Base-by-base conservation (phyloP, 2,329 filamentous ascomycete species). In the Phaeosphaeriaceae sp. region DNA sequence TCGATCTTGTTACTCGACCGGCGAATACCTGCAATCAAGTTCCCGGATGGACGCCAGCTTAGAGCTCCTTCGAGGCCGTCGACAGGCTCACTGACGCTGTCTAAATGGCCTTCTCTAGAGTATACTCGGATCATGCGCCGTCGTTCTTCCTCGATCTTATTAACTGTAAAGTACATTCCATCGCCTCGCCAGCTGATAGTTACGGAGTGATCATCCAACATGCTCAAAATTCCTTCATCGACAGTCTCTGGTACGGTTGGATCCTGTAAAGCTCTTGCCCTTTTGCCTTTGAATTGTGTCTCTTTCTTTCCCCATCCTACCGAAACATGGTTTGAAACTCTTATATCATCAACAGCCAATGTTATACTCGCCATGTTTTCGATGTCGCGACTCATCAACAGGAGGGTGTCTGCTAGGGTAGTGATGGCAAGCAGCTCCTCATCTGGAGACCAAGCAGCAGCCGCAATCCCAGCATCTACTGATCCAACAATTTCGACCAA, bases 241-340 rank as follows among this genome's bases (percentile, higher is more conserved):
- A 97, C 83, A 68, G 87, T 90, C 71, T 97, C 92, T 0, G 94
- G 94, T 60, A 99, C 90, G 8, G 94, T 99, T 13, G 94, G 94
- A 72, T 99, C 94, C 45, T 90, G 84, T 57, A 97, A 79, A 16
- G 92, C 92, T 75, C 85, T 87, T 48, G 92, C 93, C 54, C 92
- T 86, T 65, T 90, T 91, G 42, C 94, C 94, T 68, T 97, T 90
- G 72, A 99, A 99, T 72, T 99, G 94, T 0, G 94, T 99, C 75
- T 99, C 94, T 70, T 89, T 91, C 78, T 97, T 97, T 51, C 94
- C 94, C 94, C 94, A 99, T 41, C 94, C 94, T 17, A 99, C 93
- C 16, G 92, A 95, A 48, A 97, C 94, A 77, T 97, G 92, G 71
- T 88, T 94, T 20, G 89, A 97, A n/a, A 86, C 84, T 62, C 88